phyloP scores from a whole-genome alignment of 441 rosid genomes.

The Biscutella auriculata region DNA sequence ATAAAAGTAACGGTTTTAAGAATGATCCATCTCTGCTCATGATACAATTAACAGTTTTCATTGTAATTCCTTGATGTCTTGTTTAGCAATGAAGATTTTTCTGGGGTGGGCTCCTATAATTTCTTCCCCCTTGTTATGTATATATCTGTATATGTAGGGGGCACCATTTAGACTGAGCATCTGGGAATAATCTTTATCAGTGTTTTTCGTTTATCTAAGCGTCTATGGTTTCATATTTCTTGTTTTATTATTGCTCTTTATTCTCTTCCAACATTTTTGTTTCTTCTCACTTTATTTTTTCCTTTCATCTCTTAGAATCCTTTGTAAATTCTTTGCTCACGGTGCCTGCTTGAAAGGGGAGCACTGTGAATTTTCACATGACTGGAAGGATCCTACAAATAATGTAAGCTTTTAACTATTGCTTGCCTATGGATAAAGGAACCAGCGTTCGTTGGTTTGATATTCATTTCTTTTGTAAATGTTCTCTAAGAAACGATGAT shows the following conservation, averaged over 20 bases:
- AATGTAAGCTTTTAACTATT: constrained; percentile 33
- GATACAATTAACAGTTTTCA: too few species aligned
- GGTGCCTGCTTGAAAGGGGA: constrained; percentile 96
- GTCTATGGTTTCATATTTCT: constrained; percentile 1
- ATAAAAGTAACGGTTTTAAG: not conserved
- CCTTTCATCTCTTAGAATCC: constrained; percentile 33
- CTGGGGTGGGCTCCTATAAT: not conserved
- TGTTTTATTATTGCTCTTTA: not conserved
- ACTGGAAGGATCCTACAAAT: constrained; percentile 77
- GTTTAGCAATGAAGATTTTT: not conserved
- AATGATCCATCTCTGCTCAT: not conserved
- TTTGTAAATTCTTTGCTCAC: constrained; percentile 86
- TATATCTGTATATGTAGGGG: not conserved
- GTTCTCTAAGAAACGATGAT: constrained; percentile 2
- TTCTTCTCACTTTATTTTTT: not conserved
- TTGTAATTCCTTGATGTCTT: too few species aligned
- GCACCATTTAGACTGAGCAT: not conserved
- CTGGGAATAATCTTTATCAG: not conserved
- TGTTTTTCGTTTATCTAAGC: not conserved
- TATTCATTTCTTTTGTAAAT: not conserved
- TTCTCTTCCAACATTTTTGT: not conserved
- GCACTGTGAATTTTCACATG: constrained; percentile 85
- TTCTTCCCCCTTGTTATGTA: not conserved
- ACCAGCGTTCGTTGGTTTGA: not conserved
- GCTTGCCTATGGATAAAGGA: not conserved